Conservation (phyloP, 305 asterid species). For the Fraxinus platypoda region DNA sequence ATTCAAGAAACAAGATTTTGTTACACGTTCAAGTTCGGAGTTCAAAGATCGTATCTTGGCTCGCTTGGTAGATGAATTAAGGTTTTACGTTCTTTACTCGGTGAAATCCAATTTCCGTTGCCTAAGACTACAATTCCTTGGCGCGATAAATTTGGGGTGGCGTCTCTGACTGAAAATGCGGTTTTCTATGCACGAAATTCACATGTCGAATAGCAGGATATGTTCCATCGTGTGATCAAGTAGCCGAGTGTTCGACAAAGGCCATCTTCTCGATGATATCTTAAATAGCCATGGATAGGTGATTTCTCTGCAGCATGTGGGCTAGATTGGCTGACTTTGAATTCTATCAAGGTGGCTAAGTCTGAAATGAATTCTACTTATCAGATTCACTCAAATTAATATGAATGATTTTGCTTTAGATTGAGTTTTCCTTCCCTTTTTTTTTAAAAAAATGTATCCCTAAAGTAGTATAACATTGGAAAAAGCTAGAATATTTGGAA, state of each 20-base stretch:
- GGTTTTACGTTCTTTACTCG: not conserved
- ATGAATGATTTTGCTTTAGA: not conserved
- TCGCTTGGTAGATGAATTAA: not conserved
- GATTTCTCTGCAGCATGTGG: not conserved
- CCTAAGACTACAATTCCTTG: not conserved
- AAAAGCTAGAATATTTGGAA: not conserved
- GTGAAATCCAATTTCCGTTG: not conserved
- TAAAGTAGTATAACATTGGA: not conserved
- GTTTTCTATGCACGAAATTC: not conserved
- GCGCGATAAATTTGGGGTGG: not conserved
- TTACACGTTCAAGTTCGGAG: not conserved
- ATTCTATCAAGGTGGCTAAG: not conserved
- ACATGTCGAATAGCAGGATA: not conserved
- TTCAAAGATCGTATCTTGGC: not conserved
- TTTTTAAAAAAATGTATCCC: not conserved
- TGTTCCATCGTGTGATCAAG: not conserved
- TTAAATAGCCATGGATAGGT: not conserved
- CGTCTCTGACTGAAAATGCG: not conserved
- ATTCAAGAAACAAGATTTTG: not conserved
- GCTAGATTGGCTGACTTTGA: not conserved
- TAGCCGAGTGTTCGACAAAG: not conserved
- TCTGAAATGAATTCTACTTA: not conserved
- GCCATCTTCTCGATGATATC: not conserved
- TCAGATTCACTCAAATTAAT: not conserved
- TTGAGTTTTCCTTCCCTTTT: not conserved